Conservation (phyloP, 257 asterid species). For the Gentiana dahurica region DNA sequence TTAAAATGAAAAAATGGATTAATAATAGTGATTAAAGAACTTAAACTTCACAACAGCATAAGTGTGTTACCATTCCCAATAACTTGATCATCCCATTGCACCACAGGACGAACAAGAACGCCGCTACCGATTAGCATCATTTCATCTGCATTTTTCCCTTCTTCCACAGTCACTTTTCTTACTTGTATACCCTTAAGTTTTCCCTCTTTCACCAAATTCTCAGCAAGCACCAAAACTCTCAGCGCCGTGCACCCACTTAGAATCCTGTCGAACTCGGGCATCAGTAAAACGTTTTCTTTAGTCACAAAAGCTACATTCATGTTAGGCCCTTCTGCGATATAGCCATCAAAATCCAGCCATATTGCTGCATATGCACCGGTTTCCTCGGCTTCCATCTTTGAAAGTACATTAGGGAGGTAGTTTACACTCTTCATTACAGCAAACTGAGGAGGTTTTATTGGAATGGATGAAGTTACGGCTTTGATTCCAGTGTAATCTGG, state of each 20-base stretch:
- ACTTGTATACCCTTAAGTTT: constrained; percentile 32
- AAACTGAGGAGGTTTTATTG: constrained; percentile 67
- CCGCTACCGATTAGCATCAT: constrained; percentile 97
- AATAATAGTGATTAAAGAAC: no score
- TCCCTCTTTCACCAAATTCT: constrained; percentile 45
- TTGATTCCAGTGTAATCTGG: constrained; percentile 42
- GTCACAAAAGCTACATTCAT: constrained; percentile 96
- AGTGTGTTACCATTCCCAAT: constrained; percentile 62
- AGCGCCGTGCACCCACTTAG: constrained; percentile 83
- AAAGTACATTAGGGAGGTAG: constrained; percentile 76
- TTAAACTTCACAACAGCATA: background rate
- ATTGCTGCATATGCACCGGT: constrained; percentile 60
- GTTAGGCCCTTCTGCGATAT: constrained; percentile 80
- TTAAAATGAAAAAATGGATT: no score
- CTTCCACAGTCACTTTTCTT: constrained; percentile 45
- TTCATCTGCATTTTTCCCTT: constrained; percentile 62
- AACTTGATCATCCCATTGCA: constrained; percentile 83
- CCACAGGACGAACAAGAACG: constrained; percentile 61
- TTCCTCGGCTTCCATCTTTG: constrained; percentile 85
- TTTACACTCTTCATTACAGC: constrained; percentile 82
- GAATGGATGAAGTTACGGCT: constrained; percentile 74
- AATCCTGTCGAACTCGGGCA: constrained; percentile 69
- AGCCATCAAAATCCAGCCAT: constrained; percentile 75
- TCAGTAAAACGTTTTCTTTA: constrained; percentile 55
- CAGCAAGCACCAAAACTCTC: constrained; percentile 61